A percentile compares a stretch with the other conserved stretches of the same genome.
These are phyloP conservation scores for Backusella westeae DNA, from an alignment of 192 early-diverging fungal genomes.

Conservation along the genomic window DNA sequence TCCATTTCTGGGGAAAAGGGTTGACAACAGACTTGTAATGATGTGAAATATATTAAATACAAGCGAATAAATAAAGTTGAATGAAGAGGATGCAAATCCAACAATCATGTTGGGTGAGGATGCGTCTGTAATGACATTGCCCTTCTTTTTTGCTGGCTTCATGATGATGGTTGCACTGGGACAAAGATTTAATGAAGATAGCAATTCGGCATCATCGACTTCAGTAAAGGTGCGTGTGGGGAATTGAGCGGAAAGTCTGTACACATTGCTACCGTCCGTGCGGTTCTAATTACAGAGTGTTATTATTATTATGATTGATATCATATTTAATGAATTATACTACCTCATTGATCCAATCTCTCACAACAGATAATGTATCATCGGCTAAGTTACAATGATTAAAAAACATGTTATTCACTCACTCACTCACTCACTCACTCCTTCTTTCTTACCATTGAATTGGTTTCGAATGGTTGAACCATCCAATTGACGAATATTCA, in stretches of 20 bases:
- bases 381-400: slow-evolving; percentile 1
- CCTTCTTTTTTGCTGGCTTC: slow-evolving; percentile 23
- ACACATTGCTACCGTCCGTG: slow-evolving; percentile 32
- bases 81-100: slow-evolving; percentile 21
- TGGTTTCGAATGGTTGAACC: slow-evolving; percentile 19
- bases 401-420: neutral
- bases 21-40: neutral
- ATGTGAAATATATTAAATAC: neutral
- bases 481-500: slow-evolving; percentile 34
- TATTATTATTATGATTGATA: neutral
- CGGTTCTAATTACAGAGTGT: slow-evolving; percentile 15
- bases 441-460: slow-evolving; percentile 22
- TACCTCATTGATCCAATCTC: slow-evolving; percentile 32
- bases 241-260: slow-evolving; percentile 32
- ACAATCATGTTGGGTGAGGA: neutral
- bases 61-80: slow-evolving; percentile 17
- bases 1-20: slow-evolving; percentile 11
- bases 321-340: neutral
- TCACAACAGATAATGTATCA: slow-evolving; percentile 21
- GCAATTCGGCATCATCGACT: slow-evolving; percentile 16
- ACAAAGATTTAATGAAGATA: slow-evolving; percentile 18
- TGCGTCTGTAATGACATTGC: slow-evolving; percentile 9
- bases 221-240: slow-evolving; percentile 31
- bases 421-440: neutral
- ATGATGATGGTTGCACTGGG: slow-evolving; percentile 37